Evolutionary conservation across 768 basidiomycete species (phyloP).

Genomic region (Phallus indusiatus): DNA sequence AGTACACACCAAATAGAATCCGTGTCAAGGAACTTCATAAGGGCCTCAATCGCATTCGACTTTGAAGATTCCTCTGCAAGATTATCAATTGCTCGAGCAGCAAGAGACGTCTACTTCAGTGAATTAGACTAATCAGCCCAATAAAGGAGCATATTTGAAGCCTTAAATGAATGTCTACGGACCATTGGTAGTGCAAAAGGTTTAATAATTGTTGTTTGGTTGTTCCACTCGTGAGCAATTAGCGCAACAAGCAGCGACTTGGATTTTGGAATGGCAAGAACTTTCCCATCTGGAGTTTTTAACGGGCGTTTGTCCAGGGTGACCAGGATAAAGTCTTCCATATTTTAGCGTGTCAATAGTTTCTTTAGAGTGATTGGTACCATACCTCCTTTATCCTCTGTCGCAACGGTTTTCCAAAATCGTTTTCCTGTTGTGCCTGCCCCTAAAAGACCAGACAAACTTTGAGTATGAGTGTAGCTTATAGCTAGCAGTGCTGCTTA

Average conservation of each 20-base stretch:
- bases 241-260: constrained; percentile 71
- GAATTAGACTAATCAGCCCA: constrained; percentile 5
- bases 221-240: constrained; percentile 95
- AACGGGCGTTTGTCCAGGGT: constrained; percentile 77
- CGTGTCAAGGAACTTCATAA: constrained; percentile 85
- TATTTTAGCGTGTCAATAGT: background rate
- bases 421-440: constrained; percentile 80
- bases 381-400: constrained; percentile 40
- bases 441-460: constrained; percentile 33
- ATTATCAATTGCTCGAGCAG: constrained; percentile 81
- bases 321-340: constrained; percentile 40
- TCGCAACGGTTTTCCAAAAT: constrained; percentile 90
- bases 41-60: constrained; percentile 50
- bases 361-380: background rate
- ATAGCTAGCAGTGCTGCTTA: constrained; percentile 1
- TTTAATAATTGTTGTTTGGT: constrained; percentile 76
- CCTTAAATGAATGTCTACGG: constrained; percentile 16
- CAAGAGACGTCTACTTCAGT: constrained; percentile 68
- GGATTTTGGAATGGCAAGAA: constrained; percentile 56
- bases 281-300: constrained; percentile 82
- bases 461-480: background rate
- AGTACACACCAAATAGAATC: constrained; percentile 77
- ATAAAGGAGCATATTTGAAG: constrained; percentile 1
- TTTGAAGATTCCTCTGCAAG: constrained; percentile 49
- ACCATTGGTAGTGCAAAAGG: constrained; percentile 91